Conservation (phyloP, 176 grass and related monocot genomes). For the Aegilops speltoides region DNA sequence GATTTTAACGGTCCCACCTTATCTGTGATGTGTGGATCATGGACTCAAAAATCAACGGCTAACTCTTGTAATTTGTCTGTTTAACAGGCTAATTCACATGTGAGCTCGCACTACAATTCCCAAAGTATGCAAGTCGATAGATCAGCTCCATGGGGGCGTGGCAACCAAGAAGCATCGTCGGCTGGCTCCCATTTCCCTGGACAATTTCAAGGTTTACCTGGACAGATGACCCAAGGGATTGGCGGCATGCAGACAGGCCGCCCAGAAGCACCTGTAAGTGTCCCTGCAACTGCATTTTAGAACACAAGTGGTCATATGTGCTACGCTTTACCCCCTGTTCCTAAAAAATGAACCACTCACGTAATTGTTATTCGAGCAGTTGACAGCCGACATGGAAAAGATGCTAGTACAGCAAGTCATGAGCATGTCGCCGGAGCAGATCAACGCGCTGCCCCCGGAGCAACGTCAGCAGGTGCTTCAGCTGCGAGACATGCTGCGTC, state of each 20-base stretch:
- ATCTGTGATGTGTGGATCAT: not conserved
- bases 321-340: not conserved
- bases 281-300: not conserved
- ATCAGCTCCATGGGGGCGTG: constrained; percentile 58
- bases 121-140: constrained; percentile 74
- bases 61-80: constrained; percentile 26
- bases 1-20: not conserved
- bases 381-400: constrained; percentile 91
- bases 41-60: not conserved
- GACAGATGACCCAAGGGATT: constrained; percentile 60
- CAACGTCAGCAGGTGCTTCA: constrained; percentile 97
- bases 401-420: constrained; percentile 89
- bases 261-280: constrained; percentile 54
- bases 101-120: constrained; percentile 57
- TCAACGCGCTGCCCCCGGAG: constrained; percentile 84
- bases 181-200: constrained; percentile 53
- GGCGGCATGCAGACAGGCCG: constrained; percentile 48
- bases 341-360: constrained; percentile 15
- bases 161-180: constrained; percentile 42
- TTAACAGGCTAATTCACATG: constrained; percentile 49
- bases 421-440: constrained; percentile 83
- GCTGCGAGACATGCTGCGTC: constrained; percentile 80
- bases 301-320: not conserved
- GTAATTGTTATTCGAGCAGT: constrained; percentile 44
- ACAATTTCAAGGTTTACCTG: constrained; percentile 52